Evolutionary conservation across 768 basidiomycete genomes (phyloP), one percentile per base, ranked within the genome.

Genomic region (Dentipellis fragilis): DNA sequence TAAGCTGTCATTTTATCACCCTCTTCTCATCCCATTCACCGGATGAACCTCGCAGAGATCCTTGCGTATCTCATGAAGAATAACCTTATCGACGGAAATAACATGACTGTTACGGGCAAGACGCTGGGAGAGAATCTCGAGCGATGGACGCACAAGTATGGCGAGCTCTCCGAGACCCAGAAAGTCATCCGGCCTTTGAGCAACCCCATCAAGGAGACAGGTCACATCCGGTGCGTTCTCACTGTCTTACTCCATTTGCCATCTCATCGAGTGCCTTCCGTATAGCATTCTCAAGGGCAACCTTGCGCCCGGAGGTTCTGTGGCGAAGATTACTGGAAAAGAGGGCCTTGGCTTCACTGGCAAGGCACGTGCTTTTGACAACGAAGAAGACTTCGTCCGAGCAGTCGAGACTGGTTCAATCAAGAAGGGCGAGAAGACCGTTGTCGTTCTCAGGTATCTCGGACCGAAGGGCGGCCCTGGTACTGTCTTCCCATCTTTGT

Each of bases 381-480:
- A 80, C 17, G 96, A 99, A 69, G 86, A 85, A 58, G 89, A 80
- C 54, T 93, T 98, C 62, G 80, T 88, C 60, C 78, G 79, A 59
- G 96, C 95, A 10, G 88, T 98, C 42, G 92, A 96, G 69, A 80
- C 72, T 55, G 90, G 89, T 40, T 83, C 83, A 19, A 89, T 98
- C 74, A 89, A 89, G 69, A 84, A 87, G 70, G 93, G 93, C 7
- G 93, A 96, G 73, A 99, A 98, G 80, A 94, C 92, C 1, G 95
- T 96, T 16, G 90, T 88, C 55, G 89, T 99, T 55, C 75, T 99
- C 67, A 80, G 96, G 49, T 98, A 99, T 69, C 84, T 99, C 61
- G 96, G 96, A 49, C 95, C 95, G 29, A 88, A 92, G 73, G 95
- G 95, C 59, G 96, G 95, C 57, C 95, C 95, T 36, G 92, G 91